Conservation (phyloP, 225 moss, liverwort and hornwort species). For the Climacium dendroides region DNA sequence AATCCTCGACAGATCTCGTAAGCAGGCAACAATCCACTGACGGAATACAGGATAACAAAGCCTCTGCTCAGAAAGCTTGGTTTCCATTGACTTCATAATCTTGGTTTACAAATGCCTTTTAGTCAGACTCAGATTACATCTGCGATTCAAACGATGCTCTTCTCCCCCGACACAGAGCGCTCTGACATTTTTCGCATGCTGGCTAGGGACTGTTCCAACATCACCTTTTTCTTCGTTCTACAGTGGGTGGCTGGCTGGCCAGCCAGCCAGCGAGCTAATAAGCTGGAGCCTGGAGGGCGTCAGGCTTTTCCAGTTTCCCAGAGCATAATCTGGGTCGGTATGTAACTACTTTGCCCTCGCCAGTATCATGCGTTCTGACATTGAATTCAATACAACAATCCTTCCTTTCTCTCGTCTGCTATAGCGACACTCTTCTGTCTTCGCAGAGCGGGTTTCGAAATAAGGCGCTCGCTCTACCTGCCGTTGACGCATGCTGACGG, state of each 20-base stretch:
- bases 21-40: neutral
- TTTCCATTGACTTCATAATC: neutral
- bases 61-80: neutral
- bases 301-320: constrained; percentile 9
- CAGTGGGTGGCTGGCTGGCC: neutral
- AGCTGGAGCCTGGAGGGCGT: neutral
- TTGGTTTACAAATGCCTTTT: neutral
- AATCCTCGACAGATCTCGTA: neutral
- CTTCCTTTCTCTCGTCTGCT: neutral
- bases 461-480: neutral
- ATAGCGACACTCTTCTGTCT: neutral
- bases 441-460: neutral
- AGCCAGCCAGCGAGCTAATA: neutral
- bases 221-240: neutral
- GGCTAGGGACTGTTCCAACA: neutral
- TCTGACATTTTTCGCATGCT: constrained; percentile 3
- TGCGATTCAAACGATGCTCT: neutral
- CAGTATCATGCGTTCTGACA: constrained; percentile 1
- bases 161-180: neutral
- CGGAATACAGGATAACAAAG: too few species aligned
- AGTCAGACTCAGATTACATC: neutral
- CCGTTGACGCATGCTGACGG: neutral
- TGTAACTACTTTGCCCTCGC: constrained; percentile 7
- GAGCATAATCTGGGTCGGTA: constrained; percentile 38
- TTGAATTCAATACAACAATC: neutral